A percentile compares a stretch with the other conserved stretches of the same genome.
Conservation (phyloP, 495 filamentous ascomycete genomes). For the Penicillium herquei region DNA sequence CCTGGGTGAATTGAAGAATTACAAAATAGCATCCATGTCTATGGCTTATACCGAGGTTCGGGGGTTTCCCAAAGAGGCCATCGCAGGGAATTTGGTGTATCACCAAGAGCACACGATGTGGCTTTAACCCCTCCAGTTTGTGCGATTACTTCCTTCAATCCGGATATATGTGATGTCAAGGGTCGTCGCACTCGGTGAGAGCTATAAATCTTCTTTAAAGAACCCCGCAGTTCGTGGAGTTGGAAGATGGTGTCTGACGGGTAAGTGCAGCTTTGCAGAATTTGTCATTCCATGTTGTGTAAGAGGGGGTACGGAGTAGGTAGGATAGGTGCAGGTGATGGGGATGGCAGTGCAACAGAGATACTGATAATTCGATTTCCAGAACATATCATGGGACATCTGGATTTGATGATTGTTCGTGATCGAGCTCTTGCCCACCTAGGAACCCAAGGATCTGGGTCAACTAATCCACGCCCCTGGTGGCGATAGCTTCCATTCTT, state of each 20-base stretch:
- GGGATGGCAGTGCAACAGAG: not conserved
- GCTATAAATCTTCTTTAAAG: not conserved
- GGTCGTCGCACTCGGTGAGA: not conserved
- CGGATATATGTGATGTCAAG: not conserved
- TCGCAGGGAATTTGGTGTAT: slow-evolving; percentile 1
- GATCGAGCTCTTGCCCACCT: not conserved
- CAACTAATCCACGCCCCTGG: not conserved
- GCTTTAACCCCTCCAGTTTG: not conserved
- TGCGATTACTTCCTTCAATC: not conserved
- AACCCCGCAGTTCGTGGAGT: not conserved
- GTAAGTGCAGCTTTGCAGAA: not conserved
- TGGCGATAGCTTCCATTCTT: not conserved
- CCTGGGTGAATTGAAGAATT: not conserved
- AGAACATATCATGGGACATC: not conserved
- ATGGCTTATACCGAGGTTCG: not conserved
- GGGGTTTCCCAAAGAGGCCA: not conserved
- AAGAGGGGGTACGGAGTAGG: not conserved
- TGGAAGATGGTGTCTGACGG: not conserved
- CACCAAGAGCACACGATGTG: not conserved
- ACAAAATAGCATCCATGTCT: not conserved
- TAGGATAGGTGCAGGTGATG: not conserved
- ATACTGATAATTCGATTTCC: not conserved
- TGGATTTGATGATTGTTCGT: not conserved
- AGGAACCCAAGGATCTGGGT: too few species aligned
- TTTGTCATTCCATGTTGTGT: not conserved